phyloP scores from a whole-genome alignment of 2,329 filamentous ascomycete genomes.

The Tolypocladium cylindrosporum region DNA sequence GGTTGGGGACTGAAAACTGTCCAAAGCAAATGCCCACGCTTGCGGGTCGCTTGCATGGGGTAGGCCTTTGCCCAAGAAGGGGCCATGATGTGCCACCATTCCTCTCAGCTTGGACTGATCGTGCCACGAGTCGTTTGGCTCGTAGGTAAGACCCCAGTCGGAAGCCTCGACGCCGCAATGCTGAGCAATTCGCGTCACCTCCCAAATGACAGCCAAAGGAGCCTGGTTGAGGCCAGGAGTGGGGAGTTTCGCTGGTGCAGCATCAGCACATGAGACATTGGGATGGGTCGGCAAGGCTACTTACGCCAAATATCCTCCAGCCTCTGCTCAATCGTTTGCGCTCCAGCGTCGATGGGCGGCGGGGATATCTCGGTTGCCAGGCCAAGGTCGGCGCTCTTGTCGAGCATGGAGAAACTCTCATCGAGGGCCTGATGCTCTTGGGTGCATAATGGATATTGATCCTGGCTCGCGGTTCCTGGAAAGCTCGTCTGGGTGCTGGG shows the following conservation, averaged over 20 bases:
- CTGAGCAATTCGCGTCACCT: constrained; percentile 36
- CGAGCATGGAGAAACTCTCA: constrained; percentile 5
- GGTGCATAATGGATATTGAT: constrained; percentile 1
- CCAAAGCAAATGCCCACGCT: constrained; percentile 36
- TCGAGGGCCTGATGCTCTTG: constrained; percentile 4
- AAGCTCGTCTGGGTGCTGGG: constrained; percentile 23
- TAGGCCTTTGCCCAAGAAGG: constrained; percentile 33
- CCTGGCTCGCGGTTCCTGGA: constrained; percentile 4
- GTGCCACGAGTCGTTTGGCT: constrained; percentile 24
- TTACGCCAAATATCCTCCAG: constrained; percentile 29
- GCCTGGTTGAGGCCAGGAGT: constrained; percentile 26
- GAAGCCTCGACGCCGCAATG: constrained; percentile 32
- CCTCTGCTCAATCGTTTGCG: constrained; percentile 11
- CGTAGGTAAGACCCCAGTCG: constrained; percentile 24
- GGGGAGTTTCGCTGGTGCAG: constrained; percentile 26
- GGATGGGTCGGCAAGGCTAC: constrained; percentile 7
- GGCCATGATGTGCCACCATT: constrained; percentile 24
- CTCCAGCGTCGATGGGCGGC: neutral
- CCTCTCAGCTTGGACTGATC: constrained; percentile 34
- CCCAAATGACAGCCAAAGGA: constrained; percentile 42
- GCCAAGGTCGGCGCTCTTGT: neutral
- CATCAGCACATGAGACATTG: neutral
- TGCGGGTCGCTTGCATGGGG: constrained; percentile 33
- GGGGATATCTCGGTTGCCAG: too few relatives aligned
- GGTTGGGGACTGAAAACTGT: constrained; percentile 21